phyloP scores from a whole-genome alignment of 1,284 basidiomycete genomes.

The Inonotus hispidus region DNA sequence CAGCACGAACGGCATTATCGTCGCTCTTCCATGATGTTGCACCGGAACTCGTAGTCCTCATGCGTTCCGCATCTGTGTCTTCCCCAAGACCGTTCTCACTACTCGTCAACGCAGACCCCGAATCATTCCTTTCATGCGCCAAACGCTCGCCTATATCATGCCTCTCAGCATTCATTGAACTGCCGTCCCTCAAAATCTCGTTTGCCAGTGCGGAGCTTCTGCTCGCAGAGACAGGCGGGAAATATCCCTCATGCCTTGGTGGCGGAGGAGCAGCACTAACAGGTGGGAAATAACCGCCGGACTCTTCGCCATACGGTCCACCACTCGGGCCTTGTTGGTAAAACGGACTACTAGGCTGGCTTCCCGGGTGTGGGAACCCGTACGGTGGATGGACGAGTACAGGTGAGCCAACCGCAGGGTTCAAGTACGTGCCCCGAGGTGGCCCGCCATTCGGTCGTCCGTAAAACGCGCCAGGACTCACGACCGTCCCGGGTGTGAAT shows the following conservation, averaged over 20 bases:
- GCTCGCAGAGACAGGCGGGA: constrained; percentile 31
- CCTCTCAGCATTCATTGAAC: constrained; percentile 9
- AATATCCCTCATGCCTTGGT: constrained; percentile 17
- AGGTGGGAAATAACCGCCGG: constrained; percentile 41
- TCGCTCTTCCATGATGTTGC: constrained; percentile 16
- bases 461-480: constrained; percentile 70
- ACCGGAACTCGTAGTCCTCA: constrained; percentile 8
- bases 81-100: constrained; percentile 1
- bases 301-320: constrained; percentile 21
- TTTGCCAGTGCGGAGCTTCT: constrained; percentile 31
- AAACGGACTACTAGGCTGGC: constrained; percentile 13
- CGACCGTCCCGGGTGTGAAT: constrained; percentile 62
- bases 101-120: neutral
- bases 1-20: neutral
- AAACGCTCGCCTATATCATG: neutral
- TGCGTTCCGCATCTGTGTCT: neutral
- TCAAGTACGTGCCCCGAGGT: constrained; percentile 49
- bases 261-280: constrained; percentile 21
- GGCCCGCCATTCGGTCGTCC: constrained; percentile 41
- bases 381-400: constrained; percentile 31
- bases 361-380: constrained; percentile 1
- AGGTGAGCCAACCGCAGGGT: constrained; percentile 66
- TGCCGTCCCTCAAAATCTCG: constrained; percentile 35
- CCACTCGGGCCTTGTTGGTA: neutral
- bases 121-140: constrained; percentile 11